Evolutionary conservation across 2,329 filamentous ascomycete genomes (phyloP), one percentile per base, ranked within the genome.

Genomic region (Achaetomium macrosporum): DNA sequence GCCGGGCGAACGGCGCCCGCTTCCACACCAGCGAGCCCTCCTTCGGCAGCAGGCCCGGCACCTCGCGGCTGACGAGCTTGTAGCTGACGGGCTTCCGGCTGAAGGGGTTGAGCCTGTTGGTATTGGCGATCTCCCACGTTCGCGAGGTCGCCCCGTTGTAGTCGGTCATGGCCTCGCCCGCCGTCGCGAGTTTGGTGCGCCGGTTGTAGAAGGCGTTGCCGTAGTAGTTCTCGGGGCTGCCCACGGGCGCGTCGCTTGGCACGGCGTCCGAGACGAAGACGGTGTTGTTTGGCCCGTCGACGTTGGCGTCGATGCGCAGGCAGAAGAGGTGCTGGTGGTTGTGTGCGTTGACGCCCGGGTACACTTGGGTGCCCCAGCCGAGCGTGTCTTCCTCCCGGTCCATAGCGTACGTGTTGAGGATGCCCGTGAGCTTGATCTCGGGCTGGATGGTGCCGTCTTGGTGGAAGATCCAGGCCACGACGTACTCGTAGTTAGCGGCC

Each of bases 251-350:
- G 0, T 86, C 77, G 0, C 85, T 85, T 1, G 78, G 75, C 1
- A 83, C 77, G 1, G 89, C 86, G 61, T 96, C 91, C 12, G 86
- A 84, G 71, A 91, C 82, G 74, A 90, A 92, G 54, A 96, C 77
- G 0, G 90, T 91, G 68, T 96, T 96, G 58, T 84, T 78, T 1
- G 85, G 81, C 0, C 91, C 91, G 65, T 96, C 91, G 51, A 96
- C 81, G 65, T 92, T 93, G 31, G 90, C 82, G 66, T 96, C 88
- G 41, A 96, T 75, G 40, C 91, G 88, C 41, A 96, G 74, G 66
- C 90, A 96, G 80, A 96, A 96, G 31, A 96, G 78, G 69, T 96
- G 91, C 70, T 96, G 90, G 69, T 96, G 91, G 73, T 96, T 96
- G 73, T 96, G 91, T 0, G 91, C 91, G 64, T 96, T 95, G 65